Evolutionary conservation across 768 basidiomycete species (phyloP), one percentile per base, ranked within the genome.

Genomic region (Lentinula raphanica): DNA sequence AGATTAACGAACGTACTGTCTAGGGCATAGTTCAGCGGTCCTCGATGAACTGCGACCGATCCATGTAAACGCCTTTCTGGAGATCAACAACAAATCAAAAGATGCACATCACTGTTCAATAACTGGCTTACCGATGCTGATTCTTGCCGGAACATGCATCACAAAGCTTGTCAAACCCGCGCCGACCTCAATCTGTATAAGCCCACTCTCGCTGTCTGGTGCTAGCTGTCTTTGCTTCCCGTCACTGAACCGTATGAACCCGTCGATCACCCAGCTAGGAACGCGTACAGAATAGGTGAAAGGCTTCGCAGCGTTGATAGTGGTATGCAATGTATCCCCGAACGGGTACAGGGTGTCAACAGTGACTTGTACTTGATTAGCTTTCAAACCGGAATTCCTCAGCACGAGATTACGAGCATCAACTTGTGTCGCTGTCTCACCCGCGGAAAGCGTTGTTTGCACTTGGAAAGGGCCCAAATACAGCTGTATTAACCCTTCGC

Each of bases 261-360:
- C 79, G 31, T 68, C 70, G 27, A 69, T 68, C 13, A 78, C 75
- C 80, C 81, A 82, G 65, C 74, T 74, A 1, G 80, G 79, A 35
- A 82, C 79, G 28, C 81, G 76, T 23, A 81, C 72, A 54, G 67
- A 72, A 66, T 79, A 79, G 3, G 72, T 77, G 65, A 79, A 81
- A 2, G 74, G 67, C 38, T 72, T 68, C 5, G 67, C 65, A 1
- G 79, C 76, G 3, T 68, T 72, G 50, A 81, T 69, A 1, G 77
- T 79, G 8, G 75, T 79, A 17, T 72, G 71, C 8, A 82, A 63
- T 9, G 71, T 74, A 61, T 79, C 78, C 59, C 76, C 74, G 72
- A 82, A 82, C 2, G 81, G 80, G 62, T 82, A 81, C 15, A 76
- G 62, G 3, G 79, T 82, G 49, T 78, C 75, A 21, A 79, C 78